Conservation (phyloP, 441 rosid genomes). For the Euphorbia corollata region DNA sequence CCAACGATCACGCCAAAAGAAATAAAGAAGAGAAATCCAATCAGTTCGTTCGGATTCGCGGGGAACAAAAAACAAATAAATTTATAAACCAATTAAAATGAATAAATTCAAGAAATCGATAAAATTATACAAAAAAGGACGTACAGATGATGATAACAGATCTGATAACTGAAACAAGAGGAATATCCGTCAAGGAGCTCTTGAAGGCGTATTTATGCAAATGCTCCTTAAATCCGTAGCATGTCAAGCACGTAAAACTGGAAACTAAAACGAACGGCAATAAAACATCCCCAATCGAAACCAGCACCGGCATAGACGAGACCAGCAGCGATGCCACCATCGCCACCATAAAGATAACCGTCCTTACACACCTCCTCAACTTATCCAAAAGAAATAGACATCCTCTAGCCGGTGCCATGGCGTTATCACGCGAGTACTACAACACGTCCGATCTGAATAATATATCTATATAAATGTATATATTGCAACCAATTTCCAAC, state of each 20-base stretch:
- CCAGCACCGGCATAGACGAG: slow-evolving; percentile 74
- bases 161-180: slow-evolving; percentile 68
- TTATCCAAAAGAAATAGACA: slow-evolving; percentile 53
- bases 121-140: slow-evolving; percentile 11
- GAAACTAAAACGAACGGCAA: slow-evolving; percentile 55
- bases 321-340: slow-evolving; percentile 80
- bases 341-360: slow-evolving; percentile 76
- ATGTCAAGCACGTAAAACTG: slow-evolving; percentile 64
- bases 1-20: background rate
- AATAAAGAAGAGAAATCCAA: background rate
- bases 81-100: background rate
- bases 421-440: background rate
- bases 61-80: background rate
- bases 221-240: slow-evolving; percentile 51
- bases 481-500: background rate
- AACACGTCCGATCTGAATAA: slow-evolving; percentile 13
- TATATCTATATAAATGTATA: background rate
- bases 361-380: slow-evolving; percentile 50
- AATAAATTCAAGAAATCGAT: background rate
- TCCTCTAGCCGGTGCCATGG: slow-evolving; percentile 42
- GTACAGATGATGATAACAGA: slow-evolving; percentile 62
- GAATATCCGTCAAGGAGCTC: slow-evolving; percentile 71
- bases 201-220: slow-evolving; percentile 55
- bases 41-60: background rate
- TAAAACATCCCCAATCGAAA: slow-evolving; percentile 59